Percentiles rank a stretch among this genome's conserved stretches.
Evolutionary conservation across 2,329 filamentous ascomycete species (phyloP).

Genomic region (Daldinia sp.): DNA sequence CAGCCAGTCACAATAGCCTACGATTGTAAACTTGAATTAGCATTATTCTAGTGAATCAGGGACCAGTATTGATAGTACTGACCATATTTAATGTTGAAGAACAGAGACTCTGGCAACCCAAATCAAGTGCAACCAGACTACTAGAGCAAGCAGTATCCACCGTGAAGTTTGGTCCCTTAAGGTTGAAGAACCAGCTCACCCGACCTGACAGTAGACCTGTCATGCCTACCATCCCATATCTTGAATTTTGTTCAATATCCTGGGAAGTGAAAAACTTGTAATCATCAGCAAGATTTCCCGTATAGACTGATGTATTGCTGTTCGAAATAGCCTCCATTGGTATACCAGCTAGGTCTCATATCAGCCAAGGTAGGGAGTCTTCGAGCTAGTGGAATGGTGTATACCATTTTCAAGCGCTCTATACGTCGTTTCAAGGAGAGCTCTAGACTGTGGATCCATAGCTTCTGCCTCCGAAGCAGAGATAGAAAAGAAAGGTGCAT

Average conservation of each 20-base stretch:
- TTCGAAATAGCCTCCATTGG: not conserved
- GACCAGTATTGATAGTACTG: too few relatives aligned
- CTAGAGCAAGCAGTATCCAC: not conserved
- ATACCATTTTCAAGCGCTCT: not conserved
- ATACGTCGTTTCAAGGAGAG: not conserved
- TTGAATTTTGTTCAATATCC: not conserved
- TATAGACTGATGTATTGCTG: not conserved
- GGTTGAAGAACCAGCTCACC: not conserved
- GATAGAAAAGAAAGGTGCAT: not conserved
- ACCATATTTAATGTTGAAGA: not conserved
- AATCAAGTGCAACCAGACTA: not conserved
- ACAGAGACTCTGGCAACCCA: not conserved
- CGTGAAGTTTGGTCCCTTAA: not conserved
- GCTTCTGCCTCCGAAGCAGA: not conserved
- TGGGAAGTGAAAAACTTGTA: not conserved
- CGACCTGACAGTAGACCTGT: too few relatives aligned
- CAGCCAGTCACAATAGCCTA: too few relatives aligned
- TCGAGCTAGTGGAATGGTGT: not conserved
- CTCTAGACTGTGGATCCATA: not conserved
- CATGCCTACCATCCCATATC: too few relatives aligned
- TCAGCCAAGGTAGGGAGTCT: not conserved
- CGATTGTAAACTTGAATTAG: too few relatives aligned
- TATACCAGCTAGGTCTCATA: not conserved
- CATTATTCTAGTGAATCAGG: too few relatives aligned
- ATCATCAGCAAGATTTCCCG: not conserved